Evolutionary conservation across 345 rosid genomes (phyloP).

Genomic region (Mallotus nudiflorus): DNA sequence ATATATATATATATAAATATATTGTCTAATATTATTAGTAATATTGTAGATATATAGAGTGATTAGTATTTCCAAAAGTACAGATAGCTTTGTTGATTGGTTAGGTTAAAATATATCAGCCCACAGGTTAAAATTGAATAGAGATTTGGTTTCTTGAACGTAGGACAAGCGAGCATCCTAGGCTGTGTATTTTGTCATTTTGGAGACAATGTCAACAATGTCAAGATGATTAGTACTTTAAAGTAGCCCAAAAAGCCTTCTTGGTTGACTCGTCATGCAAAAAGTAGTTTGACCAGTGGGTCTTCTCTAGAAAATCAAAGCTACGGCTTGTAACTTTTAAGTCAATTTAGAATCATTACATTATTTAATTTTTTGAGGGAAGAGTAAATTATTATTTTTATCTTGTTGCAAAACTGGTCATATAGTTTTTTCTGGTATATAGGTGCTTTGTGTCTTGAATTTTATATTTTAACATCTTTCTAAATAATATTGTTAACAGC

Average conservation of each 20-base stretch:
- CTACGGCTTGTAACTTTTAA: not conserved
- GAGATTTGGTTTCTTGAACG: not conserved
- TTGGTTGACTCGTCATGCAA: not conserved
- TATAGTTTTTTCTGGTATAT: too few relatives aligned
- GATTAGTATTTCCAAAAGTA: too few relatives aligned
- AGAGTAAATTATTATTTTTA: not conserved
- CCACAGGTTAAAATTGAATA: too few relatives aligned
- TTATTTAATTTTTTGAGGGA: not conserved
- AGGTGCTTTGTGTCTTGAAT: too few relatives aligned
- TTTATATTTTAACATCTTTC: too few relatives aligned
- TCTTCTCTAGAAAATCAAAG: not conserved
- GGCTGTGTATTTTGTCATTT: conserved; percentile 2
- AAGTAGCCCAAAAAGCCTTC: not conserved
- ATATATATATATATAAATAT: too few relatives aligned
- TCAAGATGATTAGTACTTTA: not conserved
- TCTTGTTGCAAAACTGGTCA: not conserved
- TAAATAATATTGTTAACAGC: too few relatives aligned
- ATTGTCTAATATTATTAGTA: too few relatives aligned
- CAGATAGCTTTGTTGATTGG: too few relatives aligned
- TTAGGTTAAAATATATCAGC: too few relatives aligned
- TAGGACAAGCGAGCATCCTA: not conserved
- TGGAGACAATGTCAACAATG: not conserved
- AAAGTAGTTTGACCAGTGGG: not conserved
- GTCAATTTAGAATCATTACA: not conserved
- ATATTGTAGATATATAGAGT: too few relatives aligned